A percentile compares a stretch with the other conserved stretches of the same genome.
Conservation (phyloP, 139 green algal genomes). For the Monoraphidium neglectum region DNA sequence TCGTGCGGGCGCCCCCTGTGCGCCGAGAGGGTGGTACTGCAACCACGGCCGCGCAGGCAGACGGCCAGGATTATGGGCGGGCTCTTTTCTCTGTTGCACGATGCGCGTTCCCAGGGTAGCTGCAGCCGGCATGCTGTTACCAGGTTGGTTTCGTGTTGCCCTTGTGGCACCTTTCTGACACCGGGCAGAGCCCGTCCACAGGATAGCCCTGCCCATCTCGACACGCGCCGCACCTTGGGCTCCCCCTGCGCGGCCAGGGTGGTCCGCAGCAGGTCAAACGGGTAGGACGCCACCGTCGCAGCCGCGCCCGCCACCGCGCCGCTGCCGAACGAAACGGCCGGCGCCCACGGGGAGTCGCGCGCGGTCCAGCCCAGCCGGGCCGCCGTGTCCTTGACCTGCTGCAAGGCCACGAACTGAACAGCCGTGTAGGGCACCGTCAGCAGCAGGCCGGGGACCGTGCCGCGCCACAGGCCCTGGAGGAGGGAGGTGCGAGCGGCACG, state of each 20-base stretch:
- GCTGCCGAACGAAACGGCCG: conserved; percentile 76
- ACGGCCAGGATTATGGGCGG: too few relatives aligned
- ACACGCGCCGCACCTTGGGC: conserved; percentile 75
- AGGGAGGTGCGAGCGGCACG: neutral
- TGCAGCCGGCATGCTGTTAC: too few relatives aligned
- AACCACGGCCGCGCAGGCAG: too few relatives aligned
- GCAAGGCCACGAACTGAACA: conserved; percentile 95
- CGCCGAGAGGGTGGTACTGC: too few relatives aligned
- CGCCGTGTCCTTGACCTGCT: conserved; percentile 65
- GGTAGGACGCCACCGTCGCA: conserved; percentile 92
- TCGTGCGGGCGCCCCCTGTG: too few relatives aligned
- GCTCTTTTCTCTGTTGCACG: too few relatives aligned
- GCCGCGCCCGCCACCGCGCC: conserved; percentile 87
- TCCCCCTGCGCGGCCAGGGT: conserved; percentile 95
- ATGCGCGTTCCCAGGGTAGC: too few relatives aligned
- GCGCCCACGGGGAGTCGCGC: neutral
- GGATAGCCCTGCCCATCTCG: too few relatives aligned
- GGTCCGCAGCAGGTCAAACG: conserved; percentile 98
- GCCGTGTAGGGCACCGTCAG: conserved; percentile 96
- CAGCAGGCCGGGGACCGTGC: conserved; percentile 91
- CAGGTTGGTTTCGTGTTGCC: too few relatives aligned
- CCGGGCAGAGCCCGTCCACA: neutral
- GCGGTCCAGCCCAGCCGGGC: conserved; percentile 10
- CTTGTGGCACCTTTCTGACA: too few relatives aligned
- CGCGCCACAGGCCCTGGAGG: conserved; percentile 90